phyloP scores from a whole-genome alignment of 106 monocot species.

The Hemerocallis citrina region DNA sequence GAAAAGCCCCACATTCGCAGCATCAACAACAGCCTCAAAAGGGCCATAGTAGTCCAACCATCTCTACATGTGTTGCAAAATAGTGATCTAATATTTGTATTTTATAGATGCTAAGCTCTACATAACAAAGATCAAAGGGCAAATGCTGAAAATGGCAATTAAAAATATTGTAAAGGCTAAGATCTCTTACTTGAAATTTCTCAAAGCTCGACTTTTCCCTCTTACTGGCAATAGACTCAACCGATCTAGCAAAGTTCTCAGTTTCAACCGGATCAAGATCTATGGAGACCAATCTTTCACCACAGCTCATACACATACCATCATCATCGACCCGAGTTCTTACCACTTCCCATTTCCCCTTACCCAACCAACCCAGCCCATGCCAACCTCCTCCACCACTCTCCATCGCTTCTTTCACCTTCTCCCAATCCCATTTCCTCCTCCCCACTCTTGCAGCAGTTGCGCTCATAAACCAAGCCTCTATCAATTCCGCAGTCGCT shows the following conservation, averaged over 20 bases:
- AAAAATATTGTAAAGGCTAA: not conserved
- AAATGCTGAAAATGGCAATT: not conserved
- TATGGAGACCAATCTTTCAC: conserved; percentile 57
- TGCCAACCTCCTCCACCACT: conserved; percentile 85
- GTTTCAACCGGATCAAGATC: conserved; percentile 76
- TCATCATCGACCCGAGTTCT: conserved; percentile 24
- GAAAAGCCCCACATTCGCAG: conserved; percentile 82
- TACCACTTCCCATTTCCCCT: conserved; percentile 56
- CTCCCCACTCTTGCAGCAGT: conserved; percentile 59
- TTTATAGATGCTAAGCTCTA: not conserved
- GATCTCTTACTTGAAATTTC: conserved; percentile 50
- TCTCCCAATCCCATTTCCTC: conserved; percentile 36
- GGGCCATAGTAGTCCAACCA: conserved; percentile 92
- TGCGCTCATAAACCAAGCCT: conserved; percentile 61
- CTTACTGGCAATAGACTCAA: conserved; percentile 56
- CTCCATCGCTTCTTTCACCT: conserved; percentile 32
- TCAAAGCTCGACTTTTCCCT: conserved; percentile 63
- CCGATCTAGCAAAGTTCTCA: conserved; percentile 48
- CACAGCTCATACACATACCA: conserved; percentile 49
- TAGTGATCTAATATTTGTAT: not conserved
- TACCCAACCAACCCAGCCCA: conserved; percentile 79
- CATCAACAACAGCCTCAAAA: conserved; percentile 92
- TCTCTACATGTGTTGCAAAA: conserved; percentile 30
- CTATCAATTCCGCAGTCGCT: conserved; percentile 37
- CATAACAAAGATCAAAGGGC: not conserved